These are phyloP conservation scores for Antitrichia curtipendula DNA, from an alignment of 225 moss, liverwort and hornwort genomes.

Conservation along the genomic window DNA sequence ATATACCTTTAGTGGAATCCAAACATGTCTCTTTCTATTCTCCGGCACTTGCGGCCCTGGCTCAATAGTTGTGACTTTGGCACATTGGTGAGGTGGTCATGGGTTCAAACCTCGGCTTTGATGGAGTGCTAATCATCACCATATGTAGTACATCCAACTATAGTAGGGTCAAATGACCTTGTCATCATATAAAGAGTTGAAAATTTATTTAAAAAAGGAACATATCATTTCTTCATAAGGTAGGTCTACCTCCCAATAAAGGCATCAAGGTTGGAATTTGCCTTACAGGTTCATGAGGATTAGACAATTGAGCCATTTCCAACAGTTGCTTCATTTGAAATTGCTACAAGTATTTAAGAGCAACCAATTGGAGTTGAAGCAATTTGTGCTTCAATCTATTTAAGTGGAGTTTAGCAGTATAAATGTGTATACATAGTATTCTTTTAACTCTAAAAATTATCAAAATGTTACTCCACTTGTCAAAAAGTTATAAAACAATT, in stretches of 20 bases:
- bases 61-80: background rate
- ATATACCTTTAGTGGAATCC: no score
- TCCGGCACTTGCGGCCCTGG: background rate
- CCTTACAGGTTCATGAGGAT: background rate
- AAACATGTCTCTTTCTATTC: background rate
- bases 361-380: background rate
- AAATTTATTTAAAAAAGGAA: background rate
- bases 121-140: accelerated
- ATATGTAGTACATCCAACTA: background rate
- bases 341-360: background rate
- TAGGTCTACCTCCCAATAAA: background rate
- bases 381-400: background rate
- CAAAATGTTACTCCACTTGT: accelerated
- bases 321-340: background rate
- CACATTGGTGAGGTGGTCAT: background rate
- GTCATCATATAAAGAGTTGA: accelerated
- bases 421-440: background rate
- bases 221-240: background rate
- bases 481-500: background rate
- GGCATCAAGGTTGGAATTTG: background rate
- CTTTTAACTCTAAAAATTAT: background rate
- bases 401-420: accelerated
- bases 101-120: background rate
- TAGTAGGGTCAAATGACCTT: background rate
- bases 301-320: background rate